Conservation (phyloP, 2,329 filamentous ascomycete genomes). For the Pestalotiopsis sp. region DNA sequence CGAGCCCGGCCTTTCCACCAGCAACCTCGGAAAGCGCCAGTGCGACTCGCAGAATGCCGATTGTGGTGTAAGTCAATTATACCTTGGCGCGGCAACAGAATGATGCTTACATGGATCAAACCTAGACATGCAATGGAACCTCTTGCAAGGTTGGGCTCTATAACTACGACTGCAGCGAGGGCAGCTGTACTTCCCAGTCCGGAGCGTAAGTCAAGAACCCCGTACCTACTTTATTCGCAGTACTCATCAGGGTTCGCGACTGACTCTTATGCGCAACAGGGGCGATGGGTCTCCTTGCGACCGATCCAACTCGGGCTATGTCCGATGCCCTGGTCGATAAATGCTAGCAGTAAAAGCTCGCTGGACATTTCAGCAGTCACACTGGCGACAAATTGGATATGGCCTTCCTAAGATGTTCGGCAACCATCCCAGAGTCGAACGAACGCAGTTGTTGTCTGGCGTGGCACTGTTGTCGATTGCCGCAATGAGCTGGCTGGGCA, state of each 20-base stretch:
- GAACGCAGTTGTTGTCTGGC: too few species aligned
- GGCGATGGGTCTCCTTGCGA: not conserved
- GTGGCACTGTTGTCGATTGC: too few species aligned
- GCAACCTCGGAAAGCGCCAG: not conserved
- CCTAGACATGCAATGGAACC: not conserved
- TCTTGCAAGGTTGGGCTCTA: constrained; percentile 4
- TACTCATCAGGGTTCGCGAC: not conserved
- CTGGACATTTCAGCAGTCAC: too few species aligned
- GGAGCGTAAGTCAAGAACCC: not conserved
- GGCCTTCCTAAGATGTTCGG: too few species aligned
- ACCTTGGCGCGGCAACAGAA: not conserved
- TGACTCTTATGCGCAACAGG: not conserved
- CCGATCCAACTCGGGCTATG: constrained; percentile 1
- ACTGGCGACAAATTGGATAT: too few species aligned
- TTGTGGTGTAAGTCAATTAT: not conserved
- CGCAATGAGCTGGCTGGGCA: too few species aligned
- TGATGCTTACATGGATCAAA: not conserved
- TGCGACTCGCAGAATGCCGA: not conserved
- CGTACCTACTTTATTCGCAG: not conserved
- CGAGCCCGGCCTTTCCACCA: not conserved
- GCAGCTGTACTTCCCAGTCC: not conserved
- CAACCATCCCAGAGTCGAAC: too few species aligned
- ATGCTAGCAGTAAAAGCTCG: too few species aligned
- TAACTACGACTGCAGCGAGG: not conserved
- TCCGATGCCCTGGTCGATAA: not conserved